Base-by-base conservation (phyloP, 2,329 filamentous ascomycete species). In the Paecilomyces variotii region DNA sequence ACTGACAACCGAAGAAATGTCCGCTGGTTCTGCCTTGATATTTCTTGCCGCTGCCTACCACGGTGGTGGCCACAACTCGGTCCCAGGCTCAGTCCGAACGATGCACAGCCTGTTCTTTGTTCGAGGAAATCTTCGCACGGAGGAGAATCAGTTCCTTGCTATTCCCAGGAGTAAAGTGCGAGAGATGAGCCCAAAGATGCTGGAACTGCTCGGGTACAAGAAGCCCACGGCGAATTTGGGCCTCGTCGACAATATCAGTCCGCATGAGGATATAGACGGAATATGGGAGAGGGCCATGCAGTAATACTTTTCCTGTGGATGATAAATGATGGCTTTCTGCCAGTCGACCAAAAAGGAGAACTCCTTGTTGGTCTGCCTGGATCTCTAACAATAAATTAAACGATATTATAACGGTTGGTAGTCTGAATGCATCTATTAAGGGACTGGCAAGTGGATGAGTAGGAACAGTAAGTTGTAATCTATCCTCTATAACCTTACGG, bases 71-170 rank as follows among this genome's bases (percentile, higher is more conserved):
- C 67, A 70, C 30, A 73, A 72, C 57, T 61, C 62, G 0, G 57
- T 67, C 11, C 64, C 64, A 0, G 63, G 59, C n/a, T 59, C 57
- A 14, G 54, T 66, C 6, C 67, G 71, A 12, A 67, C 61, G 12
- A 60, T 73, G 39, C 64, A 73, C 50, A 63, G 70, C 6, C 51
- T 72, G 4, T 72, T 73, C 60, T 72, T 74, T 49, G 56, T 67
- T 7, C 63, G 65, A 3, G 71, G 71, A 0, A 65, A 60, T 39
- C 54, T 71, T 6, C 64, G 71, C 10, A 65, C 67, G 6, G 70
- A 74, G 57, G 71, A 74, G 56, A 74, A 73, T 56, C 71, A 73
- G 57, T 71, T 72, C 39, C 56, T 74, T 2, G 66, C 68, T 2
- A 63, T 72, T 7, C 68, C 71, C 2, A 53, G 65, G 3, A 71